These are phyloP conservation scores for Entomortierella parvispora DNA, from an alignment of 192 early-diverging fungal genomes.

Conservation along the genomic window DNA sequence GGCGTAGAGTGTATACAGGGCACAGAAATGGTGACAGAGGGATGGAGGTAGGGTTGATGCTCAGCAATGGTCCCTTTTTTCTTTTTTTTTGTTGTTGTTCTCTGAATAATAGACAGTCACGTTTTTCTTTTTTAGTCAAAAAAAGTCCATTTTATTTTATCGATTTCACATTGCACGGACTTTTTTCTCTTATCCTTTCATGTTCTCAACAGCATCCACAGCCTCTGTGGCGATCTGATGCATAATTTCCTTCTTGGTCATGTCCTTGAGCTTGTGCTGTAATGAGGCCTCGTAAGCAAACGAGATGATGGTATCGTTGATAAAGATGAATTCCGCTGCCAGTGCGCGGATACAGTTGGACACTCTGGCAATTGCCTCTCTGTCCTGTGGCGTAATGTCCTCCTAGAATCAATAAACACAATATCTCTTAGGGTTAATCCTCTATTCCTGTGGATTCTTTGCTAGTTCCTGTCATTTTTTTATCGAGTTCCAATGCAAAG, in stretches of 20 bases:
- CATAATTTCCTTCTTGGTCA: conserved; percentile 62
- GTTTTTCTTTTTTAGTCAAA: too few species aligned
- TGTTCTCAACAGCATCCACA: conserved; percentile 30
- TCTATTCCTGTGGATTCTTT: too few species aligned
- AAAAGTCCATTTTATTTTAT: too few species aligned
- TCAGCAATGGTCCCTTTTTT: background rate
- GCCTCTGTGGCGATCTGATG: conserved; percentile 55
- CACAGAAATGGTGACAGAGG: too few species aligned
- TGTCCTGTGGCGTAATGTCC: conserved; percentile 74
- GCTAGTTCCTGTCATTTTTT: too few species aligned
- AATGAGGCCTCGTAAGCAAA: conserved; percentile 91
- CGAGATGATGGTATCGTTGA: conserved; percentile 90
- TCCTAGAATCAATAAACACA: conserved; percentile 28
- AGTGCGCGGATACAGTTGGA: conserved; percentile 88
- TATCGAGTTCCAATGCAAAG: too few species aligned
- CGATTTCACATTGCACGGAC: too few species aligned
- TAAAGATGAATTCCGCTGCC: conserved; percentile 78
- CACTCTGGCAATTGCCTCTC: conserved; percentile 89
- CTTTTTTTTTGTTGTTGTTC: background rate
- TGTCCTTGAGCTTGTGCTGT: conserved; percentile 68
- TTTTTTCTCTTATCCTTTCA: conserved; percentile 22
- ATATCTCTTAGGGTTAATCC: too few species aligned
- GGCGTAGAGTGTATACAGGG: background rate
- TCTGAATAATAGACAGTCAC: background rate
- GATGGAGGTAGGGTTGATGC: too few species aligned